Percentiles rank a stretch among this genome's conserved stretches.
Evolutionary conservation across 164 flowering plant genomes (phyloP).

Genomic region (Stephania cephalantha): DNA sequence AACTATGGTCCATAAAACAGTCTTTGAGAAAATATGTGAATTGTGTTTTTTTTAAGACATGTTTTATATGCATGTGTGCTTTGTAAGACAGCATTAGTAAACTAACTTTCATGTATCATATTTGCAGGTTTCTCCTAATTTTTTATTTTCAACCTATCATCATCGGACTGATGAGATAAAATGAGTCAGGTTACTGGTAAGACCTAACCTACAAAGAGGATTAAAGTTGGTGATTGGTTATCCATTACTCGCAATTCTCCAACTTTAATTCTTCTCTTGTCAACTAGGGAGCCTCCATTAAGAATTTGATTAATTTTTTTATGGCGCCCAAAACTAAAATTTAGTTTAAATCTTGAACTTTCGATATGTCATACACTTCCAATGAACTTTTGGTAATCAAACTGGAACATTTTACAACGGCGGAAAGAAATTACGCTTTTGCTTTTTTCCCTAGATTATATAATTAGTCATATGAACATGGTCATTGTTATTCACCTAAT

Average conservation of each 20-base stretch:
- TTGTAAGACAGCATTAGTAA: not conserved
- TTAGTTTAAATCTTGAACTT: not conserved
- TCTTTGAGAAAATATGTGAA: no score
- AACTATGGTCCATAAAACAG: conserved; percentile 90
- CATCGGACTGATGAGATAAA: no score
- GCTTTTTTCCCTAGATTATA: not conserved
- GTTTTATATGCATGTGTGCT: not conserved
- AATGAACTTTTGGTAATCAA: not conserved
- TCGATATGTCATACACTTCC: not conserved
- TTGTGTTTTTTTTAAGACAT: not conserved
- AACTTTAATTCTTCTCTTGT: not conserved
- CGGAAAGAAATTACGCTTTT: not conserved
- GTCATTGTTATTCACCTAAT: not conserved
- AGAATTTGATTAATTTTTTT: not conserved
- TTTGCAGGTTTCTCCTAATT: not conserved
- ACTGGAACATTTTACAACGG: not conserved
- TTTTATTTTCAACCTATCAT: not conserved
- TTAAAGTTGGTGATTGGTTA: not conserved
- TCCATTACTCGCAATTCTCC: not conserved
- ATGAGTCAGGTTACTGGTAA: not conserved
- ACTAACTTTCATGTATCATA: not conserved
- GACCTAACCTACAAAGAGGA: not conserved
- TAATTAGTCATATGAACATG: not conserved
- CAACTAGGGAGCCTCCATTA: not conserved
- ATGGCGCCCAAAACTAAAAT: not conserved